A percentile compares a stretch with the other conserved stretches of the same genome.
Evolutionary conservation across 306 rosid species (phyloP).

Genomic region (Alnus rubra): DNA sequence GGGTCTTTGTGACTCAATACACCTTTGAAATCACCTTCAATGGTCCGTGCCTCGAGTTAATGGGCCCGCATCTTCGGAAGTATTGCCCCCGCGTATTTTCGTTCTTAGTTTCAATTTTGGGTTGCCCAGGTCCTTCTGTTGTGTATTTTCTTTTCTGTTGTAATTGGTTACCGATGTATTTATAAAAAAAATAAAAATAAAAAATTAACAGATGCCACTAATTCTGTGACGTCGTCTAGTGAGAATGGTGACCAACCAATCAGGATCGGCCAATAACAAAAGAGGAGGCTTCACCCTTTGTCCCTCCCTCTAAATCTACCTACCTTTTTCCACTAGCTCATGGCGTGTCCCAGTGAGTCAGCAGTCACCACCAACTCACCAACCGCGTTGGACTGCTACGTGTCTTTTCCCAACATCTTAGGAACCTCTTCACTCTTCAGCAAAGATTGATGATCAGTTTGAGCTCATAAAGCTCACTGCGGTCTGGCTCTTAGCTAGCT

Average conservation of each 20-base stretch:
- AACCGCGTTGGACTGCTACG: background rate
- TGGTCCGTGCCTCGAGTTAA: too few species aligned
- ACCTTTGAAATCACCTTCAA: too few species aligned
- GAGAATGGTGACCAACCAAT: background rate
- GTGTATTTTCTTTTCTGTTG: too few species aligned
- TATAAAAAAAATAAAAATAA: too few species aligned
- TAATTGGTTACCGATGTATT: too few species aligned
- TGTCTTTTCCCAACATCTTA: background rate
- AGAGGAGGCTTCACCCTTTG: background rate
- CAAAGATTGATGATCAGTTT: background rate
- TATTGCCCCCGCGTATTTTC: too few species aligned
- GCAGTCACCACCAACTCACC: background rate
- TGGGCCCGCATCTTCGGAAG: too few species aligned
- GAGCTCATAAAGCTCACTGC: background rate
- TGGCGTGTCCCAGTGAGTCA: background rate
- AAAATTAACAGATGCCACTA: constrained; percentile 2
- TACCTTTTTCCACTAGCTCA: background rate
- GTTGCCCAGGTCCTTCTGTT: too few species aligned
- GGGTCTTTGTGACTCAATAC: too few species aligned
- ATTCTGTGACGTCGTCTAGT: background rate
- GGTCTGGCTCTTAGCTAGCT: background rate
- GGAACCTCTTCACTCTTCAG: background rate
- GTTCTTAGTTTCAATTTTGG: too few species aligned
- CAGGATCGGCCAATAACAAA: background rate
- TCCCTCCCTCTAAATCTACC: background rate